A percentile compares a stretch with the other conserved stretches of the same genome.
These are phyloP conservation scores for Lentinula detonsa DNA, from an alignment of 768 basidiomycete species.

Conservation along the genomic window DNA sequence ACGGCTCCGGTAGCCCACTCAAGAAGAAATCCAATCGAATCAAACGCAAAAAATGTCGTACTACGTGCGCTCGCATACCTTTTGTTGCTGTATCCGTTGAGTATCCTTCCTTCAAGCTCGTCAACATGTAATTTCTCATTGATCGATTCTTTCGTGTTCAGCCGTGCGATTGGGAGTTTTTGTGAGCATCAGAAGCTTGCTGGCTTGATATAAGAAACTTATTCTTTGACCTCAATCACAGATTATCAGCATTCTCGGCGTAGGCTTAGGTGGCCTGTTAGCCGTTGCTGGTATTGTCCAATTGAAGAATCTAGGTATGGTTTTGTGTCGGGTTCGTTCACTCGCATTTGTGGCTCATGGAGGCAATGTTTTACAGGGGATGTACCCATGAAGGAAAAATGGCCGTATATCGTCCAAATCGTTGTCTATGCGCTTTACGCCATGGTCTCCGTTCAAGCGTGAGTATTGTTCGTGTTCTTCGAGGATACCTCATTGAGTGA, in stretches of 20 bases:
- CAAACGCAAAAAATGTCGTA: constrained; percentile 19
- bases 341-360: not conserved
- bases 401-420: constrained; percentile 34
- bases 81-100: constrained; percentile 38
- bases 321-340: not conserved
- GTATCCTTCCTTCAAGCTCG: not conserved
- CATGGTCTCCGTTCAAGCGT: constrained; percentile 41
- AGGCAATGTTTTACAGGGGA: not conserved
- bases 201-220: not conserved
- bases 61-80: constrained; percentile 33
- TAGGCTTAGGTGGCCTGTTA: constrained; percentile 35
- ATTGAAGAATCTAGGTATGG: constrained; percentile 23
- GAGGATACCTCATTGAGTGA: not conserved
- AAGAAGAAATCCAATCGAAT: not conserved
- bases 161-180: constrained; percentile 43
- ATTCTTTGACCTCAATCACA: constrained; percentile 10
- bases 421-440: constrained; percentile 35
- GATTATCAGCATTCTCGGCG: constrained; percentile 38
- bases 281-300: constrained; percentile 32
- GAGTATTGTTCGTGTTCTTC: constrained; percentile 6
- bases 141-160: not conserved
- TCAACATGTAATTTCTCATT: not conserved
- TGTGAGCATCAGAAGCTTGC: constrained; percentile 20
- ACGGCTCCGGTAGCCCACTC: not conserved
- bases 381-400: constrained; percentile 20